Conservation (phyloP, 1,139 yeast species). For the Ogataea hybrid region DNA sequence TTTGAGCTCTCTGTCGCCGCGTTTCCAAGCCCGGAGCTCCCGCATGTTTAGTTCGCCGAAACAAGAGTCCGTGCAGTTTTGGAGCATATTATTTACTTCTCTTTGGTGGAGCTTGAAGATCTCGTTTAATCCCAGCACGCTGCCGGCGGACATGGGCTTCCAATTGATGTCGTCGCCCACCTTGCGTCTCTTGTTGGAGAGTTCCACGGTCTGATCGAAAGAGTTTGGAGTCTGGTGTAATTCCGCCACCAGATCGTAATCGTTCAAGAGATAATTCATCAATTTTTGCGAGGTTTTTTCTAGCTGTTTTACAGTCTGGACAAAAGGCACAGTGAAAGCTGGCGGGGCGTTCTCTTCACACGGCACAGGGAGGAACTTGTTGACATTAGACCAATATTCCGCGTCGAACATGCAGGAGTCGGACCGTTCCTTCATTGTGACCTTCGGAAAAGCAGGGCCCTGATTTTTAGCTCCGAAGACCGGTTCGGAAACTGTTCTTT, state of each 20-base stretch:
- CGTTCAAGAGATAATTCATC: conserved; percentile 10
- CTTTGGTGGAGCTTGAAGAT: conserved; percentile 19
- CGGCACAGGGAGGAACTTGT: conserved; percentile 11
- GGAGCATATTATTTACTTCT: conserved; percentile 16
- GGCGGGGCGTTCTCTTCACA: conserved; percentile 17
- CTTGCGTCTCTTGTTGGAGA: conserved; percentile 19
- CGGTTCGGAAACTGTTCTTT: conserved; percentile 16
- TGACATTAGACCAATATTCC: conserved; percentile 15
- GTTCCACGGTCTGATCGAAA: conserved; percentile 1
- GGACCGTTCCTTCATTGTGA: conserved; percentile 17
- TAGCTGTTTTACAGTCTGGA: conserved; percentile 12
- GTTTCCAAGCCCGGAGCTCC: conserved; percentile 24
- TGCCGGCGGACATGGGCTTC: conserved; percentile 23
- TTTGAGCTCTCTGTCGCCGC: conserved; percentile 17
- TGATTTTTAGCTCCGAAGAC: conserved; percentile 1
- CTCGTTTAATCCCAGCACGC: conserved; percentile 21
- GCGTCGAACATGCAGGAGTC: conserved; percentile 10
- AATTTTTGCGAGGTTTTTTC: conserved; percentile 15
- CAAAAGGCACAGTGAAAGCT: conserved; percentile 9
- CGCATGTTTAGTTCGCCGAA: conserved; percentile 26
- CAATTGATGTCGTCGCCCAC: conserved; percentile 26
- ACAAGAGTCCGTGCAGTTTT: conserved; percentile 15
- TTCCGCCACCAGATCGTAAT: conserved; percentile 12
- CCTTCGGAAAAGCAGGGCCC: conserved; percentile 14
- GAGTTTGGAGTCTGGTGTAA: conserved; percentile 1